phyloP scores from a whole-genome alignment of 495 filamentous ascomycete species.

The Physcia stellaris region DNA sequence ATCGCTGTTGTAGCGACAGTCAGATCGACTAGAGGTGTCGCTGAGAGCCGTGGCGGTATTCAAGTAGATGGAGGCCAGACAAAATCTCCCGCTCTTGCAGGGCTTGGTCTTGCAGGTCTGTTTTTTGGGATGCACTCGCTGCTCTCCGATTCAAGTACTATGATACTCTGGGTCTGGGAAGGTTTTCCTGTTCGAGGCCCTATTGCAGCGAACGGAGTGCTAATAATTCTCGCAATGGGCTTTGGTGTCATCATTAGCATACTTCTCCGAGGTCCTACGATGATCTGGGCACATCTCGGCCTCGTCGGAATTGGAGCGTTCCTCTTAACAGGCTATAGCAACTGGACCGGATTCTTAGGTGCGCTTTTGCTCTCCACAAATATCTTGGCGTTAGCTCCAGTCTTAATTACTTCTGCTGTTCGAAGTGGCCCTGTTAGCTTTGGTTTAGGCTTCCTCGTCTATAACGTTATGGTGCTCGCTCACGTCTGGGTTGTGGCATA shows the following conservation, averaged over 20 bases:
- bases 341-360: conserved; percentile 89
- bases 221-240: conserved; percentile 77
- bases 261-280: conserved; percentile 51
- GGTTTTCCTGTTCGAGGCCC: conserved; percentile 88
- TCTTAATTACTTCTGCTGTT: conserved; percentile 62
- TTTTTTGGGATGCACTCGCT: conserved; percentile 89
- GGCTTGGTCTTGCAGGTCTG: conserved; percentile 66
- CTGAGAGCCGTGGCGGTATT: conserved; percentile 37
- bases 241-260: conserved; percentile 67
- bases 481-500: conserved; percentile 99
- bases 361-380: conserved; percentile 64
- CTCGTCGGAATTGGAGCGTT: conserved; percentile 67
- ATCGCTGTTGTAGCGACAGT: conserved; percentile 64
- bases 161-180: conserved; percentile 99
- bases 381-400: conserved; percentile 63
- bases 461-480: conserved; percentile 83
- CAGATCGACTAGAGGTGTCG: conserved; percentile 47
- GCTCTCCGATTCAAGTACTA: conserved; percentile 93
- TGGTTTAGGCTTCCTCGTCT: conserved; percentile 74
- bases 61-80: conserved; percentile 33
- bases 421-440: conserved; percentile 66
- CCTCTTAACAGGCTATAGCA: conserved; percentile 59
- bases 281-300: conserved; percentile 71
- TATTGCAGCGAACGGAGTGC: conserved; percentile 73
- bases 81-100: conserved; percentile 60